Conservation (phyloP, 164 flowering plant genomes). For the Cinnamomum chago region DNA sequence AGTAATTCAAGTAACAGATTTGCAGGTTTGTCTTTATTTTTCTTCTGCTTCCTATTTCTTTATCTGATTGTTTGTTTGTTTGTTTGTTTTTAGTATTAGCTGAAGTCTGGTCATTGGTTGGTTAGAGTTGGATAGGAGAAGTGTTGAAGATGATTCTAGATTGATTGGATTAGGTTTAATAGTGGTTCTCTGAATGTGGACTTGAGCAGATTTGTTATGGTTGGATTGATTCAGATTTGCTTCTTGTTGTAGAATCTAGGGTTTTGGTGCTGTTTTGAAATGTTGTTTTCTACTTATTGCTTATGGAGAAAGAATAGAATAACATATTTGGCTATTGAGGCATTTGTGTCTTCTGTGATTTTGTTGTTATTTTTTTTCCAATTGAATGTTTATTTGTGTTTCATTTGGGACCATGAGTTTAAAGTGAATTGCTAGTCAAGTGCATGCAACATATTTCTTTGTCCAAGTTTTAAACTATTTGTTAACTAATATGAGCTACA, state of each 20-base stretch:
- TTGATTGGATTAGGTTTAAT: no score
- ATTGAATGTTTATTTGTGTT: not conserved
- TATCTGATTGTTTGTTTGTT: not conserved
- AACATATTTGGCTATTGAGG: no score
- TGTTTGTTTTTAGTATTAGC: no score
- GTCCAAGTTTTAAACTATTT: not conserved
- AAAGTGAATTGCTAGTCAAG: no score
- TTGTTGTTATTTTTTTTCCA: not conserved
- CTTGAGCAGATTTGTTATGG: not conserved
- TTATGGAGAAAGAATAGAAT: no score
- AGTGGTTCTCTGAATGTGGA: no score
- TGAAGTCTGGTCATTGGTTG: no score
- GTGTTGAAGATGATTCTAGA: no score
- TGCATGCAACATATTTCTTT: not conserved
- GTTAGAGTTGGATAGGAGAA: no score
- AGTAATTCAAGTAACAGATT: slow-evolving; percentile 62
- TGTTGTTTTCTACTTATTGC: no score
- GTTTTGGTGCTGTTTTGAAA: not conserved
- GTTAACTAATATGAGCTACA: not conserved
- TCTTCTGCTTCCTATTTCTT: not conserved
- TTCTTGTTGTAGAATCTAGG: not conserved
- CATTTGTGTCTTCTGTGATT: no score
- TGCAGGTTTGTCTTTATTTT: slow-evolving; percentile 27
- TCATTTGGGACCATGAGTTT: no score
- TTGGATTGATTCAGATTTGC: not conserved